Base-by-base conservation (phyloP, 768 basidiomycete species). In the Phlebiopsis flavidoalba region DNA sequence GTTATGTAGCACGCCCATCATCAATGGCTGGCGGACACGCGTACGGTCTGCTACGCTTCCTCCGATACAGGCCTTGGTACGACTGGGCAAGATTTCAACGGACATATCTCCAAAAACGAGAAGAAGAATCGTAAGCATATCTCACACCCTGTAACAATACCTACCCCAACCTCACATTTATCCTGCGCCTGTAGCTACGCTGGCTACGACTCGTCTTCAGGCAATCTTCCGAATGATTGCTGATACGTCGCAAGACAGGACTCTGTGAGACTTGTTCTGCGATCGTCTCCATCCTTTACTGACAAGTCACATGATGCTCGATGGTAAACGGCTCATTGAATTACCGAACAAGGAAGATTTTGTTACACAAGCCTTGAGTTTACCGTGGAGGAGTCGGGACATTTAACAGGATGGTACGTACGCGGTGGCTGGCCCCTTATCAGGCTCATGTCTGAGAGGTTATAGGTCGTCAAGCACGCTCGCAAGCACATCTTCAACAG, bases 271-370 rank as follows among this genome's bases (percentile, higher is more conserved):
- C 40, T 53, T 15, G 8, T 26, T 54, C 36, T 48, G 84, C 80
- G 83, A 17, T 17, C 36, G 12, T 51, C 14, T 24, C 17, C 54
- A 12, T 14, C 8, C 7, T 14, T 31, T 56, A 19, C 36, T 60
- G 33, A 59, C 14, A 37, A 6, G 5, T 3, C 3, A 15, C 15
- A 21, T 64, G 0, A 73, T 73, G 66, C 73, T 92, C 10, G 85
- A 89, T 66, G 89, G 89, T 8, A 83, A 84, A 69, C 80, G 76
- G 21, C 73, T 91, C n/a, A 81, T 90, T 47, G 81, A 86, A 59
- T 75, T 91, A 33, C 87, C 86, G 5, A 68, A 73, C 14, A 88
- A 87, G 72, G 75, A n/a, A 74, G 1, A 71, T 86, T 7, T 71
- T 77, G 0, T 72, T 88, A 1, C 69, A 78, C 35, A 78, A 76